Base-by-base conservation (phyloP, 768 basidiomycete genomes). In the Terana coerulea region DNA sequence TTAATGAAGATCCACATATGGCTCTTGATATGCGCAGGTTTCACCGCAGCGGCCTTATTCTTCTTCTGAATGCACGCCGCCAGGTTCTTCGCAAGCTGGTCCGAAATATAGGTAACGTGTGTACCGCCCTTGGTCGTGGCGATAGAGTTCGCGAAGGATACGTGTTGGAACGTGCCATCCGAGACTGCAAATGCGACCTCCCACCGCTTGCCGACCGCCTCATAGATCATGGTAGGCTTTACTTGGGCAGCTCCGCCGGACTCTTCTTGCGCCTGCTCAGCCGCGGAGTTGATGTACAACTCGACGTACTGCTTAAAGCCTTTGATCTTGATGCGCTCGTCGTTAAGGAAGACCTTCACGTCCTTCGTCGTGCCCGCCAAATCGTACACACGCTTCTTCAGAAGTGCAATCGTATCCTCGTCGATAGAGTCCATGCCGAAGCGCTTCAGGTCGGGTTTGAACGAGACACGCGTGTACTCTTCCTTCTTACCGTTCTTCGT, bases 1-100 rank as follows among this genome's bases (percentile, higher is more conserved):
- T 98, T 98, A 64, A 99, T 85, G 62, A 98, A 99, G 48, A 99
- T 79, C 92, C 91, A 95, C 84, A 99, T 93, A 65, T 99, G 95
- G 62, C 88, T 94, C 76, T 92, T 95, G 72, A 98, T 86, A 71
- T 97, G 93, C 47, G 84, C 80, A 14, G 91, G 79, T 67, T 98
- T 98, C 62, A 98, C 88, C 0, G 88, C 79, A n/a, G 94, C 92
- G 2, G 77, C 92, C 72, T 97, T 98, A 75, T 99, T 97, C 82
- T 95, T 98, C 83, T 98, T 98, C 64, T 83, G 74, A 58, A 98
- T 93, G 6, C 80, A 78, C 12, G 86, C 72, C 55, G 94, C 77
- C 29, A 98, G 72, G 55, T 79, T 82, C 69, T 95, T 94, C 19
- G 93, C 83, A 46, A 99, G 78, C 67, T 95, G 92, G 69, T 95